phyloP scores from a whole-genome alignment of 345 rosid genomes.

The Moricandia moricandioides region DNA sequence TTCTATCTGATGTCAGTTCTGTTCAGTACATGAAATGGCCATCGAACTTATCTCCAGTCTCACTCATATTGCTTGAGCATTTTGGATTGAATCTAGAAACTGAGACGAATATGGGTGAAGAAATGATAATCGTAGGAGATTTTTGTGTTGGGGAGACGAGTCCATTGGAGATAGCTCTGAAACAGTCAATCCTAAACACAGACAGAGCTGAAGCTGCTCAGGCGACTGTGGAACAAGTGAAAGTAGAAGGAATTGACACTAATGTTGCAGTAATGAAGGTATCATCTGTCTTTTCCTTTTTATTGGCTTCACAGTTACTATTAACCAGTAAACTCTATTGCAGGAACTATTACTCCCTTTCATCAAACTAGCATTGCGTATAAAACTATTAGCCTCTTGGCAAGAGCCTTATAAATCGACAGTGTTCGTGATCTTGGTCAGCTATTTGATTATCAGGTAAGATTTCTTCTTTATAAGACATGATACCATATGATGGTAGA shows the following conservation, averaged over 20 bases:
- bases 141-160: constrained; percentile 77
- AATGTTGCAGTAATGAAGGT: constrained; percentile 92
- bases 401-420: constrained; percentile 63
- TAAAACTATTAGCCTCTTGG: constrained; percentile 68
- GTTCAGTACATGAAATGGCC: constrained; percentile 51
- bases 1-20: constrained; percentile 33
- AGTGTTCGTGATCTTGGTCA: constrained; percentile 49
- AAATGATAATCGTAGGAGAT: constrained; percentile 50
- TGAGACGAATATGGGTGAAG: constrained; percentile 45
- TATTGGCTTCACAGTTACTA: not conserved
- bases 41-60: constrained; percentile 51
- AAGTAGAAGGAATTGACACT: constrained; percentile 93
- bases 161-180: constrained; percentile 75
- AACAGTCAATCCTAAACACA: constrained; percentile 63
- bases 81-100: constrained; percentile 62
- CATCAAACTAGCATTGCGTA: constrained; percentile 44
- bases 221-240: constrained; percentile 91
- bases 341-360: constrained; percentile 79
- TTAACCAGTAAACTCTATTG: constrained; percentile 19
- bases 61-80: constrained; percentile 55
- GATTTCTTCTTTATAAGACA: not conserved
- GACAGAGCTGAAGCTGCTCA: constrained; percentile 90
- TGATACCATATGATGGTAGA: not conserved
- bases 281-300: not conserved
- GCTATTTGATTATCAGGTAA: constrained; percentile 39